These are phyloP conservation scores for Hymenoscyphus occultus DNA, from an alignment of 2,329 filamentous ascomycete species.

Conservation along the genomic window DNA sequence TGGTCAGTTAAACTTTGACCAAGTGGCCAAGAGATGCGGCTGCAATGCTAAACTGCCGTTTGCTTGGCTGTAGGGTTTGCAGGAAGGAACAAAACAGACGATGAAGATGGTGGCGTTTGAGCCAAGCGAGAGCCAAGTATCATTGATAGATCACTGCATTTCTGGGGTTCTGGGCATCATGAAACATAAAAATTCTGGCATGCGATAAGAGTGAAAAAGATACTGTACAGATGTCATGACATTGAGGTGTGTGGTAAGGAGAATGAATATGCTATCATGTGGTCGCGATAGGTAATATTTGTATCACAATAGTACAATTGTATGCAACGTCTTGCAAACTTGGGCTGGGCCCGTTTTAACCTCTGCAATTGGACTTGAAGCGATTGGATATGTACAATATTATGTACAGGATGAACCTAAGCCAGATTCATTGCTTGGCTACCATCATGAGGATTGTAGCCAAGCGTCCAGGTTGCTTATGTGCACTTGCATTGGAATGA, in stretches of 20 bases:
- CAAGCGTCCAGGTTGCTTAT: background rate
- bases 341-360: background rate
- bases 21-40: slow-evolving; percentile 1
- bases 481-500: background rate
- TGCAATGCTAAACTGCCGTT: slow-evolving; percentile 1
- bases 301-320: background rate
- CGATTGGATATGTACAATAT: no score
- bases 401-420: background rate
- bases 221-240: background rate
- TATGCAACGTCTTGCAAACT: slow-evolving; percentile 1
- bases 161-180: background rate
- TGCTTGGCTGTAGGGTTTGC: background rate
- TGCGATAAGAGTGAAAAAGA: background rate
- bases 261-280: background rate
- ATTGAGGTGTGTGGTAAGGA: background rate
- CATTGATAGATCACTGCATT: background rate
- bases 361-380: background rate
- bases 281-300: background rate
- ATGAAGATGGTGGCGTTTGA: slow-evolving; percentile 5
- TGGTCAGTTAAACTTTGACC: background rate
- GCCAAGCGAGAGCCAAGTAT: background rate
- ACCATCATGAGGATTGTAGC: background rate
- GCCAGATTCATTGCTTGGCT: background rate
- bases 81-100: background rate
- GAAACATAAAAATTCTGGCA: background rate